Percentiles rank a stretch among this genome's conserved stretches.
Evolutionary conservation across 176 grass and related monocot species (phyloP).

Genomic region (Paspalum vaginatum): DNA sequence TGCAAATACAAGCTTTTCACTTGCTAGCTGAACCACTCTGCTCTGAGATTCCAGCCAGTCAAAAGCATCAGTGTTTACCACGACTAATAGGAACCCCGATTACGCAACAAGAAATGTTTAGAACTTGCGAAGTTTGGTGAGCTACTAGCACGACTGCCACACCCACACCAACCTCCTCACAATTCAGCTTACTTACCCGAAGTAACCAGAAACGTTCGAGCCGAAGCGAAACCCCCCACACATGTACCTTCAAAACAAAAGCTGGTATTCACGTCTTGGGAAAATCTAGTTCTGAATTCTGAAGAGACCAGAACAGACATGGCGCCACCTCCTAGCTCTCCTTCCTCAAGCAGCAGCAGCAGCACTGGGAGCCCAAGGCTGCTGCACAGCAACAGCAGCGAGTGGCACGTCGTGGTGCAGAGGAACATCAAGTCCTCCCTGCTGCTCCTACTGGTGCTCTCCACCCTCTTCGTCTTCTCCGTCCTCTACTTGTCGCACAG

Average conservation of each 20-base stretch:
- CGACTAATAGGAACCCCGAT: neutral
- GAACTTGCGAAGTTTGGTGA: conserved; percentile 39
- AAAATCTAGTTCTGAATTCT: neutral
- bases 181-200: conserved; percentile 43
- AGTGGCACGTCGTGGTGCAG: conserved; percentile 50
- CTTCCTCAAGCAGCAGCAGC: neutral
- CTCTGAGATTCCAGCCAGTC: neutral
- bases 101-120: neutral
- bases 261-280: neutral
- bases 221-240: neutral
- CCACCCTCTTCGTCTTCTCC: conserved; percentile 45
- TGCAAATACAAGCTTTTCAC: neutral
- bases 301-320: conserved; percentile 6
- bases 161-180: conserved; percentile 6
- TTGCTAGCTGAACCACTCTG: neutral
- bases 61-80: neutral
- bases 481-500: conserved; percentile 29
- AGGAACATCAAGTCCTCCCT: conserved; percentile 52
- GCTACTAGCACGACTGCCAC: conserved; percentile 20
- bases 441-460: conserved; percentile 54
- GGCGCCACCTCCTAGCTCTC: conserved; percentile 38
- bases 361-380: conserved; percentile 19
- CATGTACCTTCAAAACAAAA: conserved; percentile 23
- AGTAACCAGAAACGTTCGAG: conserved; percentile 9
- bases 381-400: conserved; percentile 37